Conservation (phyloP, 768 basidiomycete species). For the Auricularia heimuer region DNA sequence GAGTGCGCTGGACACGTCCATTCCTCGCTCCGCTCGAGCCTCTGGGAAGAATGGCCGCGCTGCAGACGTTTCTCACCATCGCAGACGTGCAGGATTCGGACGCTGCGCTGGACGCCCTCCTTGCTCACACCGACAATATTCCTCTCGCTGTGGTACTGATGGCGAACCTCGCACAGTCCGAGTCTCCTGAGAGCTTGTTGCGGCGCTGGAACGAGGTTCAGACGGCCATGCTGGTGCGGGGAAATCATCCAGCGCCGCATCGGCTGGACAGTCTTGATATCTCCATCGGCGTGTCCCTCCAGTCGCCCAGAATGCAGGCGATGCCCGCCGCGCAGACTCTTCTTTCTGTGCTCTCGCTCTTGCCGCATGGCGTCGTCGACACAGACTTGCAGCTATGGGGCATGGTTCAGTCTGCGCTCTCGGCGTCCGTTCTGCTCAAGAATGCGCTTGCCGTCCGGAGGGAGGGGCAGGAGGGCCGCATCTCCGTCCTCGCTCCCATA, state of each 20-base stretch:
- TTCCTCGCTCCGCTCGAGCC: slow-evolving; percentile 12
- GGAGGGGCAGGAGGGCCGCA: background rate
- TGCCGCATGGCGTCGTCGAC: slow-evolving; percentile 21
- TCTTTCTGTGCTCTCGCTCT: slow-evolving; percentile 19
- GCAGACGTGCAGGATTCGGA: slow-evolving; percentile 15
- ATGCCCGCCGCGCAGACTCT: slow-evolving; percentile 19
- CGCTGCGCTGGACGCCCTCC: slow-evolving; percentile 11
- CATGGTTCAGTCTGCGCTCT: slow-evolving; percentile 13
- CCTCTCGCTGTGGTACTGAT: slow-evolving; percentile 17
- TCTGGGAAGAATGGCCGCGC: slow-evolving; percentile 12
- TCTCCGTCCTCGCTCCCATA: slow-evolving; percentile 16
- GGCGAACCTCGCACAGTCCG: slow-evolving; percentile 14
- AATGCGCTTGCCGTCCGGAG: no score
- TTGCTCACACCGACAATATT: slow-evolving; percentile 12
- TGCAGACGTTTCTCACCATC: slow-evolving; percentile 13
- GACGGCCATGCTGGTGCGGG: slow-evolving; percentile 12
- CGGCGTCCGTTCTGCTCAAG: slow-evolving; percentile 1
- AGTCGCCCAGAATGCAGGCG: slow-evolving; percentile 18
- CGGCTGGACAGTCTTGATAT: slow-evolving; percentile 22
- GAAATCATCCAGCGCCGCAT: slow-evolving; percentile 2
- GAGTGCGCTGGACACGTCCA: slow-evolving; percentile 15
- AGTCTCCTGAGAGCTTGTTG: slow-evolving; percentile 11
- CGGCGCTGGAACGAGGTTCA: slow-evolving; percentile 13
- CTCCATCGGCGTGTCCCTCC: slow-evolving; percentile 24
- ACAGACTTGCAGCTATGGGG: slow-evolving; percentile 9